Evolutionary conservation across 108 stramenopile species (phyloP).

Genomic region (Nitzschia palea): DNA sequence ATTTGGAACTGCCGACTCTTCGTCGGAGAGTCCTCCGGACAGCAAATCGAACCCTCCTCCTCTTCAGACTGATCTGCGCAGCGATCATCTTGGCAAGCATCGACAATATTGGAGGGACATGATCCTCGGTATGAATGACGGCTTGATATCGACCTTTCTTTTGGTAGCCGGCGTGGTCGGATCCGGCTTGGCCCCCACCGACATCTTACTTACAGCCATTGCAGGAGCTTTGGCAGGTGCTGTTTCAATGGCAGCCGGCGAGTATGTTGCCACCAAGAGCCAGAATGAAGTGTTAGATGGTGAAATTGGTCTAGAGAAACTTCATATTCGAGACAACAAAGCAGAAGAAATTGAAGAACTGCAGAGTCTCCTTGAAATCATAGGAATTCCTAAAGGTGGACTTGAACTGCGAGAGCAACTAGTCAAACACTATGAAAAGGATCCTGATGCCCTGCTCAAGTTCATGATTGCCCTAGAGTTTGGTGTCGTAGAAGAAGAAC

Average conservation of each 20-base stretch:
- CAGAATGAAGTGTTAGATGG: slow-evolving; percentile 79
- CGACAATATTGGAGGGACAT: slow-evolving; percentile 85
- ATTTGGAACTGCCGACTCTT: too few species aligned
- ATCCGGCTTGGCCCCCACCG: slow-evolving; percentile 56
- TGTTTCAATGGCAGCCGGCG: slow-evolving; percentile 77
- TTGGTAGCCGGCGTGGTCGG: slow-evolving; percentile 76
- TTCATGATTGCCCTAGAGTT: slow-evolving; percentile 79
- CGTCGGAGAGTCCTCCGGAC: too few species aligned
- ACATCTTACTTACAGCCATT: slow-evolving; percentile 67
- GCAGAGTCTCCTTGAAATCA: slow-evolving; percentile 41
- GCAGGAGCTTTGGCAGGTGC: slow-evolving; percentile 77
- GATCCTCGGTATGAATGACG: slow-evolving; percentile 79
- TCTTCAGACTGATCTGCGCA: not conserved
- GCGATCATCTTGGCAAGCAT: slow-evolving; percentile 58
- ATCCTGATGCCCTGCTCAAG: slow-evolving; percentile 68
- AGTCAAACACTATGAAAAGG: slow-evolving; percentile 41
- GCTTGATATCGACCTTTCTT: slow-evolving; percentile 71
- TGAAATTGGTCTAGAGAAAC: slow-evolving; percentile 66
- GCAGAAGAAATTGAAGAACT: slow-evolving; percentile 59
- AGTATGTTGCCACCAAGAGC: slow-evolving; percentile 77
- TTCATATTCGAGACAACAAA: slow-evolving; percentile 53
- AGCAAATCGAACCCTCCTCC: too few species aligned
- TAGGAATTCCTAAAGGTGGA: slow-evolving; percentile 52
- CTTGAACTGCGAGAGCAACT: slow-evolving; percentile 43
- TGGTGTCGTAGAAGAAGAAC: slow-evolving; percentile 72